Conservation (phyloP, 2,329 filamentous ascomycete species). For the Ascosphaera aggregata region DNA sequence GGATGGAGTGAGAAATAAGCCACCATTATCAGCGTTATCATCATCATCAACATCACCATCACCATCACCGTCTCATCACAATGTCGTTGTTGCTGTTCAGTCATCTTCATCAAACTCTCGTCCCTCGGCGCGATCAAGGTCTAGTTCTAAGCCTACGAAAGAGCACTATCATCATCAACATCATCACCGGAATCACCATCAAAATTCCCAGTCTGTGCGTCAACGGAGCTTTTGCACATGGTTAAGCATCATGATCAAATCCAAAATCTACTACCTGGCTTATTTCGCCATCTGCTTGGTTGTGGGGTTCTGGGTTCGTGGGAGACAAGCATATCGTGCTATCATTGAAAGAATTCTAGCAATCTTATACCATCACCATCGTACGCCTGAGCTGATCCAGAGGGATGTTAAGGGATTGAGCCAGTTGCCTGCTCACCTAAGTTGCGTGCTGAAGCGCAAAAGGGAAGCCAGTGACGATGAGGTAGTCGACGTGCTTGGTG, state of each 20-base stretch:
- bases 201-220: neutral
- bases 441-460: slow-evolving; percentile 53
- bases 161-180: neutral
- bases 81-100: too few relatives aligned
- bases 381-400: slow-evolving; percentile 76
- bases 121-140: too few relatives aligned
- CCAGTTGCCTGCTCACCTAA: slow-evolving; percentile 64
- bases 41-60: neutral
- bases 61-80: neutral
- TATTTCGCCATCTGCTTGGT: slow-evolving; percentile 38
- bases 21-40: neutral
- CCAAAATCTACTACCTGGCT: slow-evolving; percentile 20
- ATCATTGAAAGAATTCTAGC: slow-evolving; percentile 56
- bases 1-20: neutral
- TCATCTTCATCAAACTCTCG: too few relatives aligned
- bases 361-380: slow-evolving; percentile 83
- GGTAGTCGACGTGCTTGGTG: slow-evolving; percentile 37
- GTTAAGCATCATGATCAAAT: slow-evolving; percentile 7
- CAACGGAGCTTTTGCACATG: neutral
- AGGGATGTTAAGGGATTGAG: slow-evolving; percentile 57
- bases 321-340: slow-evolving; percentile 57
- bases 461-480: neutral
- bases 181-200: neutral
- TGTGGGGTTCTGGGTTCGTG: slow-evolving; percentile 71
- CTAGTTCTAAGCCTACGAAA: too few relatives aligned